Conservation (phyloP, 2,329 filamentous ascomycete genomes). For the Arthrocladium fulminans region DNA sequence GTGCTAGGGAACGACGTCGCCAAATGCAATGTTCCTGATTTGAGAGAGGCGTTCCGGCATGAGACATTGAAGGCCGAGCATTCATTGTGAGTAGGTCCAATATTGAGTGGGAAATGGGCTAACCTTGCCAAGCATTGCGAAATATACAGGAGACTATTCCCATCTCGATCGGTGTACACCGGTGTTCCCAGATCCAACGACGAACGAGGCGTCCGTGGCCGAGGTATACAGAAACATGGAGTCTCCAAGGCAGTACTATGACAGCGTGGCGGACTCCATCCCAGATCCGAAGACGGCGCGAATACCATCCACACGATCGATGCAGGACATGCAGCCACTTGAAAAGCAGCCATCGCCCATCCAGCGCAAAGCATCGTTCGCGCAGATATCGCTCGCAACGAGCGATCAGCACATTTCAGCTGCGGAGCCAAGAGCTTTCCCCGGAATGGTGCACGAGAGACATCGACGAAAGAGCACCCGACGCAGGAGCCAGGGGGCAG, state of each 20-base stretch:
- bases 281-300: constrained; percentile 18
- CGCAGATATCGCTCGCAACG: constrained; percentile 12
- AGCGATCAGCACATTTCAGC: constrained; percentile 20
- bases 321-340: constrained; percentile 7
- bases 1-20: constrained; percentile 82
- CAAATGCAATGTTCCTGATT: constrained; percentile 93
- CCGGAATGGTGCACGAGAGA: constrained; percentile 31
- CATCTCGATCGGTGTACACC: constrained; percentile 22
- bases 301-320: constrained; percentile 13
- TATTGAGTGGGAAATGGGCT: not conserved
- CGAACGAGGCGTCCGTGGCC: constrained; percentile 14
- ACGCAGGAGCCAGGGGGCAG: constrained; percentile 19
- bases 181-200: constrained; percentile 16
- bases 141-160: constrained; percentile 21
- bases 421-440: constrained; percentile 34
- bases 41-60: constrained; percentile 80
- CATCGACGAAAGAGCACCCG: constrained; percentile 27
- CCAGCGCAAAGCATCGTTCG: constrained; percentile 14
- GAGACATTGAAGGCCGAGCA: constrained; percentile 78
- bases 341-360: constrained; percentile 5
- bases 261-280: constrained; percentile 18
- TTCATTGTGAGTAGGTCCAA: constrained; percentile 54
- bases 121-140: constrained; percentile 15
- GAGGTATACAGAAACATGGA: constrained; percentile 18
- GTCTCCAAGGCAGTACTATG: constrained; percentile 22